phyloP scores from a whole-genome alignment of 2,329 filamentous ascomycete species.

The Colletotrichum orchidophilum region DNA sequence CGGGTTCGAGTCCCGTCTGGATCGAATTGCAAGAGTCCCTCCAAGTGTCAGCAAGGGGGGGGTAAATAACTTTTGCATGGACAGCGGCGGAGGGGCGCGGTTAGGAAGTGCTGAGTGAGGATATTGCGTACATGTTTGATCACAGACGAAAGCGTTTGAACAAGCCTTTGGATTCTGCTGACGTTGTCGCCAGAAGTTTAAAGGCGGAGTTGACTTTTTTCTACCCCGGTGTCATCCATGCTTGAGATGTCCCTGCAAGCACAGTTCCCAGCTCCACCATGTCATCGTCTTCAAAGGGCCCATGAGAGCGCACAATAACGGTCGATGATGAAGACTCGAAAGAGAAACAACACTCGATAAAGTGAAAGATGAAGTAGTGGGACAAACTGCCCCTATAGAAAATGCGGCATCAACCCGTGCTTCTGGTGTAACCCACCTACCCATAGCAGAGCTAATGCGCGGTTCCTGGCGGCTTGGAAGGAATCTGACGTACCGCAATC shows the following conservation, averaged over 20 bases:
- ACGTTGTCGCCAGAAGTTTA: neutral
- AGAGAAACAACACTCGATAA: too few relatives aligned
- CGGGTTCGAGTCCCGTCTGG: neutral
- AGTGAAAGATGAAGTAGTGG: too few relatives aligned
- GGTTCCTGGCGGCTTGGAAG: neutral
- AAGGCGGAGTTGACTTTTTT: neutral
- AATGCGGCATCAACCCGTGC: fast-evolving
- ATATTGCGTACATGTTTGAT: too few relatives aligned
- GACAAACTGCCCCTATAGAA: too few relatives aligned
- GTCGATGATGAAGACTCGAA: too few relatives aligned
- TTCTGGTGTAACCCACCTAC: neutral
- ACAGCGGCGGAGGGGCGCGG: too few relatives aligned
- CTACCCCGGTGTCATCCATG: neutral
- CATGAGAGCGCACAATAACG: too few relatives aligned
- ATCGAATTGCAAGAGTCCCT: neutral
- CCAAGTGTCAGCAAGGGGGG: neutral
- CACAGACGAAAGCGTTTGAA: neutral
- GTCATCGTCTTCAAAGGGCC: too few relatives aligned
- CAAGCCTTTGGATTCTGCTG: neutral
- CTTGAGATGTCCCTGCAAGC: too few relatives aligned
- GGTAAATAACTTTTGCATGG: neutral
- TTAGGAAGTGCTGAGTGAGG: too few relatives aligned
- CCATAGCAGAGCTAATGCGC: neutral
- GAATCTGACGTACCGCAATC: neutral
- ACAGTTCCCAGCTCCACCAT: too few relatives aligned